A percentile compares a stretch with the other conserved stretches of the same genome.
These are phyloP conservation scores for Aspergillus ibericus DNA, from an alignment of 2,329 filamentous ascomycete species.

Conservation along the genomic window DNA sequence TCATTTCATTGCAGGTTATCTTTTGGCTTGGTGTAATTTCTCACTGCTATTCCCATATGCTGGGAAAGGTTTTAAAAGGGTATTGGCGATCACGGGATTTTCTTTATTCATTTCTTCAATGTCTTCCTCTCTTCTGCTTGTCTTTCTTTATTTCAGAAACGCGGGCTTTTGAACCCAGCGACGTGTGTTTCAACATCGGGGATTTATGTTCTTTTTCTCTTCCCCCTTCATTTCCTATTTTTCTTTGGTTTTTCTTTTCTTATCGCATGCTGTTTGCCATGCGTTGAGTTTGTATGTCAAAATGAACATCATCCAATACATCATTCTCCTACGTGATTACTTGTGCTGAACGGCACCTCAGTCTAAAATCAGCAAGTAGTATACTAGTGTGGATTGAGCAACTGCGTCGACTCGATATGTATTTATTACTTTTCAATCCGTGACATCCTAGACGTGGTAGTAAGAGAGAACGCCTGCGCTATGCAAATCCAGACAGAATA, in stretches of 20 bases:
- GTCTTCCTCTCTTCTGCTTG: not conserved
- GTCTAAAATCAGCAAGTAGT: no score
- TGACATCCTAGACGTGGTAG: constrained; percentile 25
- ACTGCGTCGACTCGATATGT: constrained; percentile 14
- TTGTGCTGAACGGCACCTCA: no score
- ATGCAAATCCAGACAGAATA: constrained; percentile 35
- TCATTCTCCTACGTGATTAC: not conserved
- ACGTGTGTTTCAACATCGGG: constrained; percentile 3
- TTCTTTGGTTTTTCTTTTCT: not conserved
- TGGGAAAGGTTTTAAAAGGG: not conserved
- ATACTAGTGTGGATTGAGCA: not conserved
- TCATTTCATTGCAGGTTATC: not conserved
- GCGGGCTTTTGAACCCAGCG: constrained; percentile 1
- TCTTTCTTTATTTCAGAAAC: not conserved
- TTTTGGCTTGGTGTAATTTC: constrained; percentile 9
- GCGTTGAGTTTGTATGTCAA: constrained; percentile 1
- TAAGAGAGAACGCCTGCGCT: constrained; percentile 45
- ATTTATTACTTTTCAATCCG: constrained; percentile 24
- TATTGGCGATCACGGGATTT: not conserved
- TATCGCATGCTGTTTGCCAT: not conserved
- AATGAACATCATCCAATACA: not conserved
- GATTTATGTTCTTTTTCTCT: constrained; percentile 13
- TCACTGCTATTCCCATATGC: not conserved
- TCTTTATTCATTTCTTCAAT: constrained; percentile 1
- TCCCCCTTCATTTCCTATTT: not conserved